Conservation (phyloP, 768 basidiomycete genomes). For the Lepiota brunneoincarnata region DNA sequence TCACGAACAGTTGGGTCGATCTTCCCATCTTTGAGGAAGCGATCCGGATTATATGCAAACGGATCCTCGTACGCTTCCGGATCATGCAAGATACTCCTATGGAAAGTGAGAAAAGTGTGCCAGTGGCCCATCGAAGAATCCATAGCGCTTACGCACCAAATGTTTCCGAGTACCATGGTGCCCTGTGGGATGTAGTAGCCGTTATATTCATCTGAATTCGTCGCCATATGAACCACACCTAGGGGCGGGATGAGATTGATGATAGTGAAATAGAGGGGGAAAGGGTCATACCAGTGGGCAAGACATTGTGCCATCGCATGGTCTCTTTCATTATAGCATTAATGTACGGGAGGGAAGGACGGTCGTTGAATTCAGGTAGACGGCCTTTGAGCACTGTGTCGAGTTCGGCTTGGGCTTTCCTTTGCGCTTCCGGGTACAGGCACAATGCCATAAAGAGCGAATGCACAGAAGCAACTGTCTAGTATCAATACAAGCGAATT, state of each 20-base stretch:
- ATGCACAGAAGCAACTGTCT: conserved; percentile 29
- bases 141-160: conserved; percentile 9
- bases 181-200: conserved; percentile 16
- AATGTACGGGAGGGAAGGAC: conserved; percentile 32
- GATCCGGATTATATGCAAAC: conserved; percentile 8
- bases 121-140: neutral
- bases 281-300: conserved; percentile 11
- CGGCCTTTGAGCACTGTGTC: conserved; percentile 35
- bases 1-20: conserved; percentile 9
- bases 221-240: conserved; percentile 5
- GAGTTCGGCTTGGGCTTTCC: conserved; percentile 38
- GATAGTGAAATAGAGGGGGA: neutral
- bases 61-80: conserved; percentile 5
- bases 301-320: conserved; percentile 18
- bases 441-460: conserved; percentile 38
- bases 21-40: conserved; percentile 14
- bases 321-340: conserved; percentile 32
- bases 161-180: conserved; percentile 13
- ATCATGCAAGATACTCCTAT: conserved; percentile 14
- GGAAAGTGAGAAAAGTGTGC: neutral
- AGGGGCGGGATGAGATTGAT: neutral
- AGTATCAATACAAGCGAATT: neutral
- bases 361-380: conserved; percentile 33
- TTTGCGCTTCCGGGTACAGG: conserved; percentile 31
- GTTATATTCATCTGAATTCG: conserved; percentile 11